These are phyloP conservation scores for Quaeritorhiza haematococci DNA, from an alignment of 371 early-diverging fungal genomes.

Conservation along the genomic window DNA sequence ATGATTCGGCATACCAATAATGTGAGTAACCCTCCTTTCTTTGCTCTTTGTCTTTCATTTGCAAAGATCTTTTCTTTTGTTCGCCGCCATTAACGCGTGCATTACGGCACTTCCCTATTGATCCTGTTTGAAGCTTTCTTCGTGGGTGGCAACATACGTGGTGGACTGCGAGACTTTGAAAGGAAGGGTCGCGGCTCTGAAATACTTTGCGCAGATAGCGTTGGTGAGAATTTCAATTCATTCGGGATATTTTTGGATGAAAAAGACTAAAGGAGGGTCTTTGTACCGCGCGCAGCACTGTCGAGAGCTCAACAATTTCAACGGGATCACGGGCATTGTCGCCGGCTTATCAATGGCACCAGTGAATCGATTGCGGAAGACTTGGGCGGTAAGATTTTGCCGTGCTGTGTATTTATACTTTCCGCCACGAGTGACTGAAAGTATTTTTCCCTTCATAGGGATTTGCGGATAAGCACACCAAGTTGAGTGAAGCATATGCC, in stretches of 20 bases:
- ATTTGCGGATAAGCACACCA: slow-evolving; percentile 35
- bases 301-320: slow-evolving; percentile 45
- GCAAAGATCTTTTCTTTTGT: too few species aligned
- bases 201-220: slow-evolving; percentile 42
- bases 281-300: slow-evolving; percentile 34
- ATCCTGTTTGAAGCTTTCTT: slow-evolving; percentile 27
- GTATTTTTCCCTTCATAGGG: slow-evolving; percentile 5
- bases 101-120: not conserved
- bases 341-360: slow-evolving; percentile 48
- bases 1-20: slow-evolving; percentile 49
- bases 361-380: slow-evolving; percentile 38
- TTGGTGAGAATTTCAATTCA: slow-evolving; percentile 22
- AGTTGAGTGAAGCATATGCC: slow-evolving; percentile 32
- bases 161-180: slow-evolving; percentile 30
- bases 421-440: not conserved
- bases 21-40: slow-evolving; percentile 11
- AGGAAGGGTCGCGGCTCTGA: slow-evolving; percentile 25
- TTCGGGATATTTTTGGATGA: not conserved
- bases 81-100: too few species aligned
- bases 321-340: slow-evolving; percentile 45
- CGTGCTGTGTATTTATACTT: not conserved
- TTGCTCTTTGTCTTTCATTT: slow-evolving; percentile 2
- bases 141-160: slow-evolving; percentile 38
- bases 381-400: slow-evolving; percentile 35
- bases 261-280: not conserved